phyloP scores from a whole-genome alignment of 148 eudicot genomes.

The Spergularia bocconei region DNA sequence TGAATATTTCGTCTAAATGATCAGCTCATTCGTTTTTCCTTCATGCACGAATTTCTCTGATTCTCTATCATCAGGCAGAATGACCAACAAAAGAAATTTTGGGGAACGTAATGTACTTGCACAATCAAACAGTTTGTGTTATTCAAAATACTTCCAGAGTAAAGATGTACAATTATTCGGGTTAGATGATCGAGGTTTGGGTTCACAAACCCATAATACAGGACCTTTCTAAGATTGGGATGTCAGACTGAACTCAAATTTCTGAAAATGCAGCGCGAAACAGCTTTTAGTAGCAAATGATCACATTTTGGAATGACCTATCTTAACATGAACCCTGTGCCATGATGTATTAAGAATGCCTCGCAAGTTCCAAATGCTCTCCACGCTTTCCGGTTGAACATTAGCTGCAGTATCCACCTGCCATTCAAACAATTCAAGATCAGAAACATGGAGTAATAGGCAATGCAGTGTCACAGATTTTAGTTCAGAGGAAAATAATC shows the following conservation, averaged over 20 bases:
- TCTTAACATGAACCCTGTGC: conserved; percentile 78
- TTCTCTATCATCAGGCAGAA: too few species aligned
- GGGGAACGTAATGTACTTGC: too few species aligned
- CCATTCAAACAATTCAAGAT: neutral
- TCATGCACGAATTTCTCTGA: too few species aligned
- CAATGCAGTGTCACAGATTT: too few species aligned
- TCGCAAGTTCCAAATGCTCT: conserved; percentile 82
- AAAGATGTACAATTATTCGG: too few species aligned
- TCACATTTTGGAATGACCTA: conserved; percentile 66
- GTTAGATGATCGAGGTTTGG: neutral
- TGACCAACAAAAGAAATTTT: too few species aligned
- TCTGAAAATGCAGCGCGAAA: neutral
- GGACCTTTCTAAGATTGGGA: neutral
- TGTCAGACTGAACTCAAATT: neutral
- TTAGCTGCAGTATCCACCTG: conserved; percentile 86
- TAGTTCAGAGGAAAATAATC: too few species aligned
- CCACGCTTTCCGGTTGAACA: conserved; percentile 84
- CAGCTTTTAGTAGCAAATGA: neutral
- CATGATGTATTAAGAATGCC: conserved; percentile 94
- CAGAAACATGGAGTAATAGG: neutral
- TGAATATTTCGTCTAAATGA: too few species aligned
- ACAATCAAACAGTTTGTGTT: too few species aligned
- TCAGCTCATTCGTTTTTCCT: too few species aligned
- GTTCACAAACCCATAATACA: neutral
- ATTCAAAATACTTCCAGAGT: too few species aligned